A percentile compares a stretch with the other conserved stretches of the same genome.
Evolutionary conservation across 2,329 filamentous ascomycete genomes (phyloP).

Genomic region (Venturia nashicola): DNA sequence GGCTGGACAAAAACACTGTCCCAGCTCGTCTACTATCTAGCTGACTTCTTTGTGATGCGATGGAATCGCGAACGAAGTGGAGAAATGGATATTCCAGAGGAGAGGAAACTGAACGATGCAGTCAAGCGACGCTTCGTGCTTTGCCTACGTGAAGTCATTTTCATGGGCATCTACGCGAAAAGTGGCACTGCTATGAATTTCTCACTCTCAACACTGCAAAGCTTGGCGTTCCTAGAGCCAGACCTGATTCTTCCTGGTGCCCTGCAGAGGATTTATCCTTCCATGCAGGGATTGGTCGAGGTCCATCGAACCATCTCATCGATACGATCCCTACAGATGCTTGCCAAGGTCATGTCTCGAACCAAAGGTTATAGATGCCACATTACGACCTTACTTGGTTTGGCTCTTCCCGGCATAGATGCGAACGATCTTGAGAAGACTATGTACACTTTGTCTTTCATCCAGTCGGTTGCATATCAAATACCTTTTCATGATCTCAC

Average conservation of each 20-base stretch:
- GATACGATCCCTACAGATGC: constrained; percentile 79
- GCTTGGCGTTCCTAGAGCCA: constrained; percentile 80
- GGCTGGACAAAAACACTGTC: constrained; percentile 81
- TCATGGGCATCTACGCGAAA: constrained; percentile 97
- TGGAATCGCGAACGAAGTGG: constrained; percentile 94
- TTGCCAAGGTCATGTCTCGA: constrained; percentile 80
- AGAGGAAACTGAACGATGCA: constrained; percentile 66
- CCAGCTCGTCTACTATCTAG: constrained; percentile 82
- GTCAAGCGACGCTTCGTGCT: constrained; percentile 82
- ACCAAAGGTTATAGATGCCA: constrained; percentile 96
- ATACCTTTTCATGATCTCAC: constrained; percentile 83
- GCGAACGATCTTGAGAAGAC: constrained; percentile 97
- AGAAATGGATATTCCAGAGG: constrained; percentile 74
- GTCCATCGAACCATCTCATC: constrained; percentile 94
- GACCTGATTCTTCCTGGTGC: constrained; percentile 86
- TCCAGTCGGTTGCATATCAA: constrained; percentile 90
- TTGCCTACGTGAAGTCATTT: constrained; percentile 81
- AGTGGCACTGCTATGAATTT: constrained; percentile 84
- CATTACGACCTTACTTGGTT: constrained; percentile 81
- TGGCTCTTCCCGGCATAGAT: constrained; percentile 90
- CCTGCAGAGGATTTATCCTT: constrained; percentile 90
- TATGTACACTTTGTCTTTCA: constrained; percentile 84
- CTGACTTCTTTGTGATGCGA: constrained; percentile 92
- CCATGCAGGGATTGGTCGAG: constrained; percentile 90
- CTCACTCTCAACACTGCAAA: constrained; percentile 81